These are phyloP conservation scores for Aspergillus arachidicola DNA, from an alignment of 2,329 filamentous ascomycete genomes.

Conservation along the genomic window DNA sequence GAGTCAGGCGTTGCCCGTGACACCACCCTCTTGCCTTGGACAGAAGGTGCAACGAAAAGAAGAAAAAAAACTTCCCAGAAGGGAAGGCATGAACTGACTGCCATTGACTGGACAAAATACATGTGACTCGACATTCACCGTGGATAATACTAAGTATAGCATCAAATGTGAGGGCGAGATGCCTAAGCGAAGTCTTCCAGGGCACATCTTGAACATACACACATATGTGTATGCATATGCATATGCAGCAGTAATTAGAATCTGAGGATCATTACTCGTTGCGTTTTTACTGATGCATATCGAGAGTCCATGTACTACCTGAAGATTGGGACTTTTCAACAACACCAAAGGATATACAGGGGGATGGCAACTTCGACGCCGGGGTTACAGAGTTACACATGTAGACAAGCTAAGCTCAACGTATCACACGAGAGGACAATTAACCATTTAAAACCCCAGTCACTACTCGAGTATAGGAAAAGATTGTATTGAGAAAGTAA, in stretches of 20 bases:
- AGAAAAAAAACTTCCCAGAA: background rate
- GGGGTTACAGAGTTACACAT: too few species aligned
- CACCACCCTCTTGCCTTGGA: background rate
- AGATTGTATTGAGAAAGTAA: background rate
- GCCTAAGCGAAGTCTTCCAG: background rate
- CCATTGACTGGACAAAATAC: background rate
- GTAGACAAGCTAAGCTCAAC: background rate
- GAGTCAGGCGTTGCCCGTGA: slow-evolving; percentile 1
- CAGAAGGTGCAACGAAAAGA: background rate
- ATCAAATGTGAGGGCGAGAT: background rate
- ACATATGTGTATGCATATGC: background rate
- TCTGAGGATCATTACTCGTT: background rate
- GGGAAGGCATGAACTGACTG: background rate
- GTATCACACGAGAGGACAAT: background rate
- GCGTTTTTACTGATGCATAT: background rate
- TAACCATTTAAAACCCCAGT: too few species aligned
- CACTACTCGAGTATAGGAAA: background rate
- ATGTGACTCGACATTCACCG: background rate
- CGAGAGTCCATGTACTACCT: background rate
- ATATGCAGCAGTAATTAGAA: background rate
- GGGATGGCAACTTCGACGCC: too few species aligned
- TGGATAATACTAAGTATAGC: background rate
- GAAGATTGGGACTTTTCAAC: background rate
- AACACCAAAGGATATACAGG: background rate
- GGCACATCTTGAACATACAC: background rate